These are phyloP conservation scores for Pinguiococcus pyrenoidosus DNA, from an alignment of 108 stramenopile species.

Conservation along the genomic window DNA sequence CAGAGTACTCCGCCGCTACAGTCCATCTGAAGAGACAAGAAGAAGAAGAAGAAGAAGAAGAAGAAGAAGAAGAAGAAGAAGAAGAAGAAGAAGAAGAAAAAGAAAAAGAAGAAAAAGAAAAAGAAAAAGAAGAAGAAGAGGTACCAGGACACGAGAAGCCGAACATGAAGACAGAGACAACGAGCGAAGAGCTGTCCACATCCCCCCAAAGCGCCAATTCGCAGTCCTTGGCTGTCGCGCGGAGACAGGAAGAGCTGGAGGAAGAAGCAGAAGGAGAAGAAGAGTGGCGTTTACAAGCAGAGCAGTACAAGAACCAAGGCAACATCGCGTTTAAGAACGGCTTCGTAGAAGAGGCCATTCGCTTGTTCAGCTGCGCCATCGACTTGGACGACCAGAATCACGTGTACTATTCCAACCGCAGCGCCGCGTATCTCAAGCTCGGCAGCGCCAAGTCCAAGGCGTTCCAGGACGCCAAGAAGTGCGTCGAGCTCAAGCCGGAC, in stretches of 20 bases:
- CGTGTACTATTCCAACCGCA: constrained; percentile 33
- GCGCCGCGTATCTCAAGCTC: constrained; percentile 30
- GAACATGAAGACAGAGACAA: neutral
- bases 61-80: neutral
- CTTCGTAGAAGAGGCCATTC: constrained; percentile 13
- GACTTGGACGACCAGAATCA: constrained; percentile 30
- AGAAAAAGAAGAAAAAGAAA: neutral
- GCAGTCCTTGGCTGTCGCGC: too few species aligned
- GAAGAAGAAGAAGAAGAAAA: neutral
- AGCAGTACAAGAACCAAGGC: constrained; percentile 23
- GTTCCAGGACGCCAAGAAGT: constrained; percentile 37
- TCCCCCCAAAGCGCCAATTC: too few species aligned
- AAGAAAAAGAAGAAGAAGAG: neutral
- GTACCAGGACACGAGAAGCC: neutral
- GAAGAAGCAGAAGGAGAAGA: constrained; percentile 15
- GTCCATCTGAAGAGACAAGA: neutral
- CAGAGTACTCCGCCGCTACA: too few species aligned
- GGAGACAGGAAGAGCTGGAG: too few species aligned
- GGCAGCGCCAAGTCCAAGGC: constrained; percentile 26
- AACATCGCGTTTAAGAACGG: constrained; percentile 28
- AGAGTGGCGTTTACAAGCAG: constrained; percentile 15
- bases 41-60: neutral
- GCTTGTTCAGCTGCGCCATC: constrained; percentile 22
- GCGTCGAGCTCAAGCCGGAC: constrained; percentile 25
- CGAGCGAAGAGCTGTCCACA: neutral